Evolutionary conservation across 805 yeast genomes (phyloP).

Genomic region (Komagataella populi): DNA sequence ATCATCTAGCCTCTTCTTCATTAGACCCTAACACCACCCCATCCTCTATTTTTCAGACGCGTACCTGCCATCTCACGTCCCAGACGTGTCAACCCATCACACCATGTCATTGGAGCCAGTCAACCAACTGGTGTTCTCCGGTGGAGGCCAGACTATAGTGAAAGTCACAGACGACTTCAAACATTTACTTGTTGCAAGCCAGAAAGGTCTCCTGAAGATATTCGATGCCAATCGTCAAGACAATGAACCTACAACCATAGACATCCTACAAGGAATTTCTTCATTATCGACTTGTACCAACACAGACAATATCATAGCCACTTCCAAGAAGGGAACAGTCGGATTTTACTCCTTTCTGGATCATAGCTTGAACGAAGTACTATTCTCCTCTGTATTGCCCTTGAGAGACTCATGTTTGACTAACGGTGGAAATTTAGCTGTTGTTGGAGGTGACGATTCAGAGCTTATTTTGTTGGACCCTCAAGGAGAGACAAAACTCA

Average conservation of each 20-base stretch:
- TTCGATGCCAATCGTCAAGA: conserved; percentile 33
- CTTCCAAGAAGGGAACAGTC: conserved; percentile 29
- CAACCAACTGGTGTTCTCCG: conserved; percentile 15
- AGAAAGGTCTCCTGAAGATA: conserved; percentile 39
- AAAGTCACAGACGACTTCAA: conserved; percentile 12
- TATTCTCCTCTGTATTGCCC: conserved; percentile 28
- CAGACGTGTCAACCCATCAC: not conserved
- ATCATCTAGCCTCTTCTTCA: not conserved
- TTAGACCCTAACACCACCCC: not conserved
- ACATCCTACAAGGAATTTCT: conserved; percentile 32
- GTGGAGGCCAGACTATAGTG: conserved; percentile 13
- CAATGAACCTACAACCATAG: conserved; percentile 48
- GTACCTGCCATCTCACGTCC: not conserved
- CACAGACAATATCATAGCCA: conserved; percentile 14
- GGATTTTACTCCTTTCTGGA: conserved; percentile 21
- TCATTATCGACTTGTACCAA: conserved; percentile 17
- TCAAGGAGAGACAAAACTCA: conserved; percentile 4
- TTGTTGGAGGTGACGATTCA: conserved; percentile 58
- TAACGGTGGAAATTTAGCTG: conserved; percentile 43
- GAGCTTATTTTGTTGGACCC: conserved; percentile 36
- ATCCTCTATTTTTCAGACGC: not conserved
- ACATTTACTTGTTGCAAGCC: conserved; percentile 36
- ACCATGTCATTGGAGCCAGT: conserved; percentile 12
- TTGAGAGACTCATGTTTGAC: conserved; percentile 41
- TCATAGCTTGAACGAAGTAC: conserved; percentile 5